Conservation (phyloP, 805 yeast genomes). For the Jamesozyma lodderae region DNA sequence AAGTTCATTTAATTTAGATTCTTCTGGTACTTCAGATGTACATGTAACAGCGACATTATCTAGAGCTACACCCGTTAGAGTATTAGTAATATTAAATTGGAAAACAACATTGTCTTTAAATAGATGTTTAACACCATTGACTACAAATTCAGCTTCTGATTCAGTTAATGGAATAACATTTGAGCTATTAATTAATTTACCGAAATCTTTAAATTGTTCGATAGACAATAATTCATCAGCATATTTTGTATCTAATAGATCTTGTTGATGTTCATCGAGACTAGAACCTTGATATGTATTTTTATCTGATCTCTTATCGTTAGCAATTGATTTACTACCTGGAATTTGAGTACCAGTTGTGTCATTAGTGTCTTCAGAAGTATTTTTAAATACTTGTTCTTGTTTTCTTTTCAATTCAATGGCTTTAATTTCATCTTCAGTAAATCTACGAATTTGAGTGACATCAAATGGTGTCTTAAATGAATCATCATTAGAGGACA, state of each 20-base stretch:
- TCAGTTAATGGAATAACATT: conserved; percentile 66
- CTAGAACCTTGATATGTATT: conserved; percentile 22
- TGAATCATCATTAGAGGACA: conserved; percentile 33
- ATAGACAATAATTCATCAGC: conserved; percentile 60
- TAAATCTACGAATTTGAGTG: conserved; percentile 50
- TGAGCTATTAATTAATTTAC: conserved; percentile 67
- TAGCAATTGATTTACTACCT: conserved; percentile 10
- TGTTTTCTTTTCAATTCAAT: conserved; percentile 49
- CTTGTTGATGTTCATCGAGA: conserved; percentile 25
- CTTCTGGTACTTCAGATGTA: conserved; percentile 49
- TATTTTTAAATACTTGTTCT: conserved; percentile 21
- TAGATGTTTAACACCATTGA: conserved; percentile 72
- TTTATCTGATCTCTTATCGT: conserved; percentile 22
- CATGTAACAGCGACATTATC: conserved; percentile 68
- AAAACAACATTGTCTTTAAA: conserved; percentile 64
- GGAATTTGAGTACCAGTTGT: too few relatives aligned
- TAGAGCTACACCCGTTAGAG: conserved; percentile 66
- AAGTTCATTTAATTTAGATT: conserved; percentile 45
- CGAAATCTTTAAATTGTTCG: conserved; percentile 67
- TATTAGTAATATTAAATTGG: conserved; percentile 79
- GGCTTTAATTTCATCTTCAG: conserved; percentile 62
- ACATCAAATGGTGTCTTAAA: conserved; percentile 60
- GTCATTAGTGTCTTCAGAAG: conserved; percentile 21
- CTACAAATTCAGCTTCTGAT: conserved; percentile 86
- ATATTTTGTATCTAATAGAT: conserved; percentile 51